Evolutionary conservation across 306 rosid genomes (phyloP).

Genomic region (Ormosia semicastrata): DNA sequence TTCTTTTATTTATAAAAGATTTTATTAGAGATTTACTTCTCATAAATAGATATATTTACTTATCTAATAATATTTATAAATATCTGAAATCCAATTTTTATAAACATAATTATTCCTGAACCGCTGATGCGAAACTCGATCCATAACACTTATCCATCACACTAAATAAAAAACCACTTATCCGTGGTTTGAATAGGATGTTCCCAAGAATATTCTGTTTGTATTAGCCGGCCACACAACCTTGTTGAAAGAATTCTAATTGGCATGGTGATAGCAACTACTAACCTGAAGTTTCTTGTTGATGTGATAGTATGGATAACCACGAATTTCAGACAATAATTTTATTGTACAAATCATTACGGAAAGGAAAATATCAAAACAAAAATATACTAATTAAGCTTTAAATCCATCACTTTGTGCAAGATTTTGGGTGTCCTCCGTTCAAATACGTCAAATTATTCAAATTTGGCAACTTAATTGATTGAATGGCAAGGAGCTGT

Average conservation of each 20-base stretch:
- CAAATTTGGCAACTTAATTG: constrained; percentile 10
- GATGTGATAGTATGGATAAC: neutral
- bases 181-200: neutral
- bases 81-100: too few relatives aligned
- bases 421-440: neutral
- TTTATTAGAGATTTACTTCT: too few relatives aligned
- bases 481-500: neutral
- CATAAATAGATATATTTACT: too few relatives aligned
- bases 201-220: neutral
- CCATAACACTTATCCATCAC: neutral
- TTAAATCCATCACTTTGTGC: neutral
- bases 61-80: too few relatives aligned
- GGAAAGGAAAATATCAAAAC: neutral
- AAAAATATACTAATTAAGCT: neutral
- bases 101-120: too few relatives aligned
- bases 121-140: too few relatives aligned
- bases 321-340: neutral
- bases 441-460: neutral
- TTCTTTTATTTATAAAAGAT: too few relatives aligned
- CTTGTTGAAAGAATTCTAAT: neutral
- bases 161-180: neutral
- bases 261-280: neutral
- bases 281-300: neutral
- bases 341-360: neutral
- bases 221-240: neutral